Conservation (phyloP, 306 rosid genomes). For the Styphnolobium japonicum region DNA sequence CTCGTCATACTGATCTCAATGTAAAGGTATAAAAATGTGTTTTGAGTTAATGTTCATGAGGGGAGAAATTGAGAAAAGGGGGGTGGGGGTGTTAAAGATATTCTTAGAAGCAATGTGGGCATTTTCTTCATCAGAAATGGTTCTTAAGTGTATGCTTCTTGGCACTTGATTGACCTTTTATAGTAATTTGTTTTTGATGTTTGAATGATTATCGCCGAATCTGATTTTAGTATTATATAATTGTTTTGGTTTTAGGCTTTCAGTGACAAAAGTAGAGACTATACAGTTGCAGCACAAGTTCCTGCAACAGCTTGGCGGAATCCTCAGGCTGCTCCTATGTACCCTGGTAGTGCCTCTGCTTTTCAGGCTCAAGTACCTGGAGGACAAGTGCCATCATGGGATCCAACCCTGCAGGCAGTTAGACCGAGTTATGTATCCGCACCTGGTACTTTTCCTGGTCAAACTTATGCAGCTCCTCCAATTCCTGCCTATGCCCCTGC, state of each 20-base stretch:
- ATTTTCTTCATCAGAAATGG: slow-evolving; percentile 54
- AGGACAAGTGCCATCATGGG: slow-evolving; percentile 75
- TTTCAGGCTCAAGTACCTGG: slow-evolving; percentile 54
- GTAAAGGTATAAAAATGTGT: slow-evolving; percentile 86
- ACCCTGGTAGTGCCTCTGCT: slow-evolving; percentile 47
- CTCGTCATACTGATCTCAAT: slow-evolving; percentile 99
- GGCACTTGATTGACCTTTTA: slow-evolving; percentile 47
- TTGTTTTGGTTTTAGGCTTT: slow-evolving; percentile 53
- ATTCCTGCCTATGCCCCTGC: slow-evolving; percentile 44
- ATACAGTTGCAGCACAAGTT: neutral
- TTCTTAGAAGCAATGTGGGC: slow-evolving; percentile 61
- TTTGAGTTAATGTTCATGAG: slow-evolving; percentile 66
- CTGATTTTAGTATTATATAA: slow-evolving; percentile 9
- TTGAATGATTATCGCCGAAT: slow-evolving; percentile 3
- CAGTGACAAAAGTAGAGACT: slow-evolving; percentile 78
- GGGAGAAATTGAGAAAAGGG: slow-evolving; percentile 37
- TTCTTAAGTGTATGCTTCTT: slow-evolving; percentile 71
- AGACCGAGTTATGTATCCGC: slow-evolving; percentile 45
- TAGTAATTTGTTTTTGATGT: slow-evolving; percentile 7
- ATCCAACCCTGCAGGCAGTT: slow-evolving; percentile 55
- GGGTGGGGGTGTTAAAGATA: slow-evolving; percentile 39
- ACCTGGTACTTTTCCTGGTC: slow-evolving; percentile 56
- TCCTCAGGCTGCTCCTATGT: slow-evolving; percentile 29
- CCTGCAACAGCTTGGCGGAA: neutral
- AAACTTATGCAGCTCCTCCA: slow-evolving; percentile 44